Evolutionary conservation across 495 filamentous ascomycete species (phyloP).

Genomic region (Neurospora sublineolata): DNA sequence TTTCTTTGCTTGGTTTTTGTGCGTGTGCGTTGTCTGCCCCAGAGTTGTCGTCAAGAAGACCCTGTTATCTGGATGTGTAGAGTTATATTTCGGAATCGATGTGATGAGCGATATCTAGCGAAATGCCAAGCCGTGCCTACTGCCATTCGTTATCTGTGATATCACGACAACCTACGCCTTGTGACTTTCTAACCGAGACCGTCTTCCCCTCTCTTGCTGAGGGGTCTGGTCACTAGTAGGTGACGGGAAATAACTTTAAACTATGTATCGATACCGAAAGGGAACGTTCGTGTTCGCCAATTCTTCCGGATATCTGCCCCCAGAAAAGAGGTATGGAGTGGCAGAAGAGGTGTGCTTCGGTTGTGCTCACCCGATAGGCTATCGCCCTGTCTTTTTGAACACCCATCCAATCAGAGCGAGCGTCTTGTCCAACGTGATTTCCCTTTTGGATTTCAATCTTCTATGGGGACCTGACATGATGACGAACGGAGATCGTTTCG

Average conservation of each 20-base stretch:
- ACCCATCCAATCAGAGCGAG: neutral
- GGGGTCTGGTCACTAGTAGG: neutral
- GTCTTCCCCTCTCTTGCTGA: neutral
- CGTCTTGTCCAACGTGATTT: neutral
- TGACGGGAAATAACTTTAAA: neutral
- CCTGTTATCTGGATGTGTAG: neutral
- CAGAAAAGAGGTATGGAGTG: neutral
- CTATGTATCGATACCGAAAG: neutral
- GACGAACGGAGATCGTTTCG: neutral
- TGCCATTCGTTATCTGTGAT: neutral
- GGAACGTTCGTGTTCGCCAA: neutral
- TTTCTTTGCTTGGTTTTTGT: neutral
- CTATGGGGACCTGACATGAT: neutral
- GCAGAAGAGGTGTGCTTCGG: neutral
- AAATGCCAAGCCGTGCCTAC: neutral
- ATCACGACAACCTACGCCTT: neutral
- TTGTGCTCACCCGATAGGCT: neutral
- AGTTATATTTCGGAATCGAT: neutral
- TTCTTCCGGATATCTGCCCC: neutral
- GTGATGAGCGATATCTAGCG: neutral
- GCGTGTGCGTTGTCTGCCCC: neutral
- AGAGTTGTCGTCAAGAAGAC: neutral
- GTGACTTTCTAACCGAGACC: neutral
- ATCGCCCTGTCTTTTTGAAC: neutral
- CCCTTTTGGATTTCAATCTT: neutral